Conservation (phyloP, 2,329 filamentous ascomycete genomes). For the Claviceps monticola region DNA sequence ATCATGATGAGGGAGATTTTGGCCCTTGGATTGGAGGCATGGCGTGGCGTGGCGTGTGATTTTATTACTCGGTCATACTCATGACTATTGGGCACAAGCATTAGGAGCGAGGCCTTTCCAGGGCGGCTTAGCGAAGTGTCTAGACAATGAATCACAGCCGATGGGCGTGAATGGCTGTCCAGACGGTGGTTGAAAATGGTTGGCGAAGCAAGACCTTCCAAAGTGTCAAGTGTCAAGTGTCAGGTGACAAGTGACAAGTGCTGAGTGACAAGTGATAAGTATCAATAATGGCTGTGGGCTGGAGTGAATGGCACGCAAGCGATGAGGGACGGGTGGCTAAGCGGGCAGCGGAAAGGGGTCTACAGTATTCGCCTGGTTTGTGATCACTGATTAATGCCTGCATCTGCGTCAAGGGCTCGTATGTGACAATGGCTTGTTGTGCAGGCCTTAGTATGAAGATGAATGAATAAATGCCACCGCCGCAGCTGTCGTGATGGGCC, state of each 20-base stretch:
- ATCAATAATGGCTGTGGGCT: not conserved
- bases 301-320: not conserved
- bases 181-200: not conserved
- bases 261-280: not conserved
- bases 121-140: conserved; percentile 7
- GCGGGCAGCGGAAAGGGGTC: not conserved
- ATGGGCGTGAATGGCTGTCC: not conserved
- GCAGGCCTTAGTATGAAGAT: no score
- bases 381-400: no score
- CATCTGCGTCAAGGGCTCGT: no score
- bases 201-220: not conserved
- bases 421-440: no score
- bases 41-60: not conserved
- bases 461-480: no score
- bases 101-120: not conserved
- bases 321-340: not conserved
- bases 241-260: not conserved
- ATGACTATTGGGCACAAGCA: not conserved
- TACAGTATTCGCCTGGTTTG: not conserved
- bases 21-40: not conserved
- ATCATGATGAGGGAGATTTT: not conserved
- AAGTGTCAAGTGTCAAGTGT: not conserved
- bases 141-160: conserved; percentile 4
- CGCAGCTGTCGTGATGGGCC: no score
- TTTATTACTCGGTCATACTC: not conserved